Percentiles rank a stretch among this genome's conserved stretches.
Evolutionary conservation across 2,329 filamentous ascomycete species (phyloP).

Genomic region (Pseudocercospora eumusae): DNA sequence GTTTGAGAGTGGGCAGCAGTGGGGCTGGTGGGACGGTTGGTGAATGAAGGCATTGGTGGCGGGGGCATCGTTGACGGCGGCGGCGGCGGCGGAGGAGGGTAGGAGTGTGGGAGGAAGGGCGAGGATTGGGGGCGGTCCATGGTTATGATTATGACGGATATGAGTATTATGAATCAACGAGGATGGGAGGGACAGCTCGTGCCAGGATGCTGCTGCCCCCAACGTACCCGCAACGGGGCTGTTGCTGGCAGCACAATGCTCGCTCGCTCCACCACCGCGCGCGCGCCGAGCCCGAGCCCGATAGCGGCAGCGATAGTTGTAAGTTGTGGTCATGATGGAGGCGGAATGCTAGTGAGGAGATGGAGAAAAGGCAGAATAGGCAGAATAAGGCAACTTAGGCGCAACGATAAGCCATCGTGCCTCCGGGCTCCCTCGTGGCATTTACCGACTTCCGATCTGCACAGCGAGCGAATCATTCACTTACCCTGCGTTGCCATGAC

Average conservation of each 20-base stretch:
- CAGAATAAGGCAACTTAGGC: too few species aligned
- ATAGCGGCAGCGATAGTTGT: slow-evolving; percentile 21
- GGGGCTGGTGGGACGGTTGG: slow-evolving; percentile 19
- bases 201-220: slow-evolving; percentile 9
- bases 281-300: too few species aligned
- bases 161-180: slow-evolving; percentile 9
- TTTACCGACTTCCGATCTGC: not conserved
- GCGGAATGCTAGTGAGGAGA: not conserved
- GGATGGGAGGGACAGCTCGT: slow-evolving; percentile 1
- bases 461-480: slow-evolving; percentile 7
- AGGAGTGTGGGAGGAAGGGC: slow-evolving; percentile 10
- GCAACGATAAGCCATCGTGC: too few species aligned
- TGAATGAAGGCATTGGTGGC: slow-evolving; percentile 28
- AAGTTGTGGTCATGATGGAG: too few species aligned
- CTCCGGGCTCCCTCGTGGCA: slow-evolving; percentile 6
- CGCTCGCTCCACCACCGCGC: slow-evolving; percentile 13
- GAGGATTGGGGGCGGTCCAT: slow-evolving; percentile 2
- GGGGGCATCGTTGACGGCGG: slow-evolving; percentile 19
- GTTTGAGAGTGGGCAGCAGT: slow-evolving; percentile 8
- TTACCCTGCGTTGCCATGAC: slow-evolving; percentile 5
- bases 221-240: slow-evolving; percentile 2
- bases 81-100: slow-evolving; percentile 18
- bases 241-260: slow-evolving; percentile 13
- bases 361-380: not conserved
- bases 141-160: slow-evolving; percentile 11